Percentiles rank a stretch among this genome's conserved stretches.
These are phyloP conservation scores for Podospora comata DNA, from an alignment of 495 filamentous ascomycete species.

Conservation along the genomic window DNA sequence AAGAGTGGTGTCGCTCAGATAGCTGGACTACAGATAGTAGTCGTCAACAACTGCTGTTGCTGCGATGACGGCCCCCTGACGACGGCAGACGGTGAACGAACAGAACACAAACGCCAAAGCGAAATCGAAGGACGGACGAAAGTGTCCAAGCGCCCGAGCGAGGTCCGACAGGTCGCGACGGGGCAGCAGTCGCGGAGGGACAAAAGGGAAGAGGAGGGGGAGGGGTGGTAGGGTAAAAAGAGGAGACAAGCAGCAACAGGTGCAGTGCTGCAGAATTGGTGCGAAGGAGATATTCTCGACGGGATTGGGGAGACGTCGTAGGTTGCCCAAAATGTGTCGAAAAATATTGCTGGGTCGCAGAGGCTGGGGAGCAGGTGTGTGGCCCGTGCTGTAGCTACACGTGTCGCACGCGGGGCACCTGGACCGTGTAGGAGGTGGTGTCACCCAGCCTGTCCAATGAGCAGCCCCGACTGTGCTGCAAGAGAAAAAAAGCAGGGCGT, in stretches of 20 bases:
- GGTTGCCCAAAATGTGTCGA: background rate
- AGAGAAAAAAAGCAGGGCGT: slow-evolving; percentile 5
- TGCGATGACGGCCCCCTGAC: slow-evolving; percentile 17
- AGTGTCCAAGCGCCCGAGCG: background rate
- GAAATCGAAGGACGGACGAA: background rate
- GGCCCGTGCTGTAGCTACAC: slow-evolving; percentile 9
- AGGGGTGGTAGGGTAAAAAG: background rate
- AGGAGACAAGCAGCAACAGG: background rate
- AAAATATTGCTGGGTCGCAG: slow-evolving; percentile 4
- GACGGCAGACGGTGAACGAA: background rate
- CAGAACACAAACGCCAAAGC: slow-evolving; percentile 1
- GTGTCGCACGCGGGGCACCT: slow-evolving; percentile 10
- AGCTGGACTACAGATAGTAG: background rate
- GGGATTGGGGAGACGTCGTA: background rate
- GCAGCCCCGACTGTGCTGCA: background rate
- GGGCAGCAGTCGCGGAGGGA: background rate
- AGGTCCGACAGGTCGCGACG: background rate
- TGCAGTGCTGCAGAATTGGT: background rate
- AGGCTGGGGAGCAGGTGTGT: background rate
- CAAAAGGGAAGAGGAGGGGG: background rate
- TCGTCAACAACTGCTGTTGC: background rate
- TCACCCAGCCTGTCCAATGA: background rate
- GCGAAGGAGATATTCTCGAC: background rate
- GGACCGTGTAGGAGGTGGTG: background rate
- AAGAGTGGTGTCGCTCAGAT: background rate